A percentile compares a stretch with the other conserved stretches of the same genome.
phyloP scores from a whole-genome alignment of 140 eudicot species.

The Anethum foeniculum region DNA sequence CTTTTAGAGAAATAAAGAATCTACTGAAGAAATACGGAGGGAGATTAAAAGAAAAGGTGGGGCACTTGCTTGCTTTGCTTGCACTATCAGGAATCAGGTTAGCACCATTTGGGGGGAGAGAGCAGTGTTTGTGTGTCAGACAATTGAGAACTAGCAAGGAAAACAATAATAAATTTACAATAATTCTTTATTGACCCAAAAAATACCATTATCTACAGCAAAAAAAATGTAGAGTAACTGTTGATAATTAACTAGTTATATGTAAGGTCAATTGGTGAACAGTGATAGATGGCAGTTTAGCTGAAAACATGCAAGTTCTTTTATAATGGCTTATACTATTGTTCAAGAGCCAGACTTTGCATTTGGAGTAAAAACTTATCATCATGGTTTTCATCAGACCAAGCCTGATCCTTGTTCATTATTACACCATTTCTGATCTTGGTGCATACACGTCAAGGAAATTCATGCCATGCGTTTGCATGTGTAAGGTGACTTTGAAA shows the following conservation, averaged over 20 bases:
- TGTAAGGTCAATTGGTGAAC: slow-evolving; percentile 10
- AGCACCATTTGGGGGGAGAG: slow-evolving; percentile 2
- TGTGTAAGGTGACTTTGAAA: neutral
- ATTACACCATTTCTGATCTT: neutral
- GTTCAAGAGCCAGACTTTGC: neutral
- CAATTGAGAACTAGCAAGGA: neutral
- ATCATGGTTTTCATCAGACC: slow-evolving; percentile 1
- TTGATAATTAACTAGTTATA: neutral
- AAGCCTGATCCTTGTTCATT: neutral
- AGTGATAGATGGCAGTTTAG: neutral
- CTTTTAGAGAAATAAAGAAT: neutral
- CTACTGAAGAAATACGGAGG: neutral
- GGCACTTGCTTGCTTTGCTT: slow-evolving; percentile 10
- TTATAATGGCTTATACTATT: neutral
- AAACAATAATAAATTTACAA: neutral
- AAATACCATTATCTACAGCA: neutral
- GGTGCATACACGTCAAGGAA: neutral
- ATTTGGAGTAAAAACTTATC: neutral
- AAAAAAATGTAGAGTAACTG: neutral
- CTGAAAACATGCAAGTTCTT: neutral
- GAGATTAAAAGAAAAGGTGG: slow-evolving; percentile 6
- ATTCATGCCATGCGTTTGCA: neutral
- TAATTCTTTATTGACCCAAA: neutral
- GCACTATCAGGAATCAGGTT: slow-evolving; percentile 8
- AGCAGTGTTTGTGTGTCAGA: slow-evolving; percentile 17